Conservation (phyloP, 345 rosid genomes). For the Corchorus olitorius region DNA sequence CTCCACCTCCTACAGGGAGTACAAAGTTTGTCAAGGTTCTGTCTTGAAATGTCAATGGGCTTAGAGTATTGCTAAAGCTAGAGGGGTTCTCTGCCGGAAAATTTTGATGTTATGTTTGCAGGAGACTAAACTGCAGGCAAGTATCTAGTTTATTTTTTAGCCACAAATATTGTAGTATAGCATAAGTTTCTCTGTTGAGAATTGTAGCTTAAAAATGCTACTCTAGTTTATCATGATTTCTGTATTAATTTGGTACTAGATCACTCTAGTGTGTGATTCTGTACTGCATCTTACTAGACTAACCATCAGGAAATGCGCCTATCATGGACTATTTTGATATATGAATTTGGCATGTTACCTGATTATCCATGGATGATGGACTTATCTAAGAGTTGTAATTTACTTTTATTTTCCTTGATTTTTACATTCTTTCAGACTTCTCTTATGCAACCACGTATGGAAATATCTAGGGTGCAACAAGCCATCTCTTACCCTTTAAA, state of each 20-base stretch:
- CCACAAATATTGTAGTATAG: not conserved
- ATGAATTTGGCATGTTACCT: not conserved
- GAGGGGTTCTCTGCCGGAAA: constrained; percentile 79
- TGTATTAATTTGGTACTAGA: not conserved
- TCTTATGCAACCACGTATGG: not conserved
- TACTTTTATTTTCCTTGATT: not conserved
- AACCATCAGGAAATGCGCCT: too few species aligned
- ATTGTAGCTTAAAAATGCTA: not conserved
- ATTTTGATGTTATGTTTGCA: constrained; percentile 90
- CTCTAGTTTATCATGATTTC: not conserved
- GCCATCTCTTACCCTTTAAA: constrained; percentile 1
- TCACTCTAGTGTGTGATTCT: not conserved
- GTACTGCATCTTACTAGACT: not conserved
- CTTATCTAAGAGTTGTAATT: constrained; percentile 8
- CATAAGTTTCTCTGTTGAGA: not conserved
- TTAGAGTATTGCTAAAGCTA: constrained; percentile 74
- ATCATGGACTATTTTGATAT: not conserved
- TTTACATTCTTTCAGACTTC: constrained; percentile 3
- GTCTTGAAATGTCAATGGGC: constrained; percentile 98
- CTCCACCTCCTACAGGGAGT: constrained; percentile 49
- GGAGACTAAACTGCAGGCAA: constrained; percentile 90
- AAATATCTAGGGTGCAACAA: not conserved
- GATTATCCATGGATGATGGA: constrained; percentile 2
- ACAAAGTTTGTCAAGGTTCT: constrained; percentile 57
- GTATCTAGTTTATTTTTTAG: constrained; percentile 19